phyloP scores from a whole-genome alignment of 257 asterid species.

The Ballota nigra region DNA sequence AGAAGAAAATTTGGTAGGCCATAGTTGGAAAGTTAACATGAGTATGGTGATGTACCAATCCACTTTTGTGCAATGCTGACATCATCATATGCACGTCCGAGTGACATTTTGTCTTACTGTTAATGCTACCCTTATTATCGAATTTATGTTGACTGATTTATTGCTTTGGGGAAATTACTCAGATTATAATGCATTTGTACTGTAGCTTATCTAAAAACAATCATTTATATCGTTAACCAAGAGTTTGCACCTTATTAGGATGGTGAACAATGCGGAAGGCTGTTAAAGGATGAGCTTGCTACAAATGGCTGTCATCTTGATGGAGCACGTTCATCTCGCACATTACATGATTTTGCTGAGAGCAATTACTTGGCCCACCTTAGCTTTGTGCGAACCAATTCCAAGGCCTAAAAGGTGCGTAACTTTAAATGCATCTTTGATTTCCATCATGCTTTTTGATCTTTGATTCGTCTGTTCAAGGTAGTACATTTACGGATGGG shows the following conservation, averaged over 20 bases:
- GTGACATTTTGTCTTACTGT: neutral
- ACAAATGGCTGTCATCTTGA: conserved; percentile 39
- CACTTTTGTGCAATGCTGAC: neutral
- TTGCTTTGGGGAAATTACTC: neutral
- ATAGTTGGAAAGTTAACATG: neutral
- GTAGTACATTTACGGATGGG: neutral
- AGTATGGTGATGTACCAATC: neutral
- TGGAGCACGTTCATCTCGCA: conserved; percentile 56
- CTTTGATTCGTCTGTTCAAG: neutral
- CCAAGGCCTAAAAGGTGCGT: conserved; percentile 26
- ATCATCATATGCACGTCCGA: neutral
- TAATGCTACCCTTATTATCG: neutral
- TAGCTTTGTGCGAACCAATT: conserved; percentile 63
- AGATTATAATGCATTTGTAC: conserved; percentile 1
- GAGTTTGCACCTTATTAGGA: conserved; percentile 46
- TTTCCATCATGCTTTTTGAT: neutral
- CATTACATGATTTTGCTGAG: conserved; percentile 93
- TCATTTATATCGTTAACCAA: conserved; percentile 6
- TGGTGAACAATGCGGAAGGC: conserved; percentile 57
- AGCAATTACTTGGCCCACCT: conserved; percentile 83
- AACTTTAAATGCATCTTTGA: neutral
- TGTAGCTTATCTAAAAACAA: neutral
- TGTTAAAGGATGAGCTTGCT: conserved; percentile 58
- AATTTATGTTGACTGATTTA: neutral
- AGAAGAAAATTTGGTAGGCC: neutral